Conservation (phyloP, 352 stramenopile genomes). For the Pythium sp. region DNA sequence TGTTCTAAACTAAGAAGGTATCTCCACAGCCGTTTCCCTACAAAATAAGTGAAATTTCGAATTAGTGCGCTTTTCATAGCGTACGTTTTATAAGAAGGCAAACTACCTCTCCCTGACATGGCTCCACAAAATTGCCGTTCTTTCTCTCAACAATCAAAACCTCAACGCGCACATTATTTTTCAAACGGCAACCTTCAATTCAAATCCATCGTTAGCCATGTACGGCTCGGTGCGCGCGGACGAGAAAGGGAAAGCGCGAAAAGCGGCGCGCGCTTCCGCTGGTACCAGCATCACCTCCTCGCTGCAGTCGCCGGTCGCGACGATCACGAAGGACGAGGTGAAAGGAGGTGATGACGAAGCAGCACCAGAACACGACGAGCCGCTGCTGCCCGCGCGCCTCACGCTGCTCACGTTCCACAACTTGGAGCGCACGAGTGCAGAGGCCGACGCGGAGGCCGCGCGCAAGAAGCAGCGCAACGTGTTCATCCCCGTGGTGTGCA, state of each 20-base stretch:
- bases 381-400: conserved; percentile 5
- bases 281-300: not conserved
- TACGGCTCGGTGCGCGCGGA: conserved; percentile 9
- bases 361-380: not conserved
- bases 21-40: not conserved
- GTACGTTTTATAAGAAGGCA: not conserved
- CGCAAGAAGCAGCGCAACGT: conserved; percentile 27
- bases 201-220: conserved; percentile 1
- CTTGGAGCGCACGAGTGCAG: conserved; percentile 5
- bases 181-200: not conserved
- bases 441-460: conserved; percentile 8
- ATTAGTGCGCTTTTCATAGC: not conserved
- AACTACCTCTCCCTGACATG: not conserved
- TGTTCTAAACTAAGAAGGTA: not conserved
- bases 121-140: not conserved
- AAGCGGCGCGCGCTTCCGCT: not conserved
- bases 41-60: not conserved
- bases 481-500: conserved; percentile 47
- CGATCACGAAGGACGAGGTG: not conserved
- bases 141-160: not conserved
- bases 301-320: not conserved
- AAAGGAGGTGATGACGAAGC: not conserved
- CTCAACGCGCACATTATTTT: not conserved
- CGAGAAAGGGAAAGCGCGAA: not conserved
- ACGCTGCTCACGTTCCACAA: conserved; percentile 1